Conservation (phyloP, 163 green algal species). For the Scenedesmus sp. region DNA sequence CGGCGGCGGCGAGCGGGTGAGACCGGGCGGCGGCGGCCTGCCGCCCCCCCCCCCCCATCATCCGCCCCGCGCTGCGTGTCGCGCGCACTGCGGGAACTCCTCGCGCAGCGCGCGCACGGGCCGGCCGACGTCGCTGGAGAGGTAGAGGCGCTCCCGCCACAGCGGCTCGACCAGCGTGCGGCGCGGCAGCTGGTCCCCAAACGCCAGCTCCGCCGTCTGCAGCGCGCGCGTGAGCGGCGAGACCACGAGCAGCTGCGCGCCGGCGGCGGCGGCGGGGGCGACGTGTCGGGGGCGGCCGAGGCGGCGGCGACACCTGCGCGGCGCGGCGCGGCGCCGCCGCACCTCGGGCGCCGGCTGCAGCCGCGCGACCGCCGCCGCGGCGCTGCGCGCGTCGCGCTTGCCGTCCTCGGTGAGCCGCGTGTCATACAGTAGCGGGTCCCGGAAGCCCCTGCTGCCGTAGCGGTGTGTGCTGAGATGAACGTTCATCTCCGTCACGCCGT, state of each 20-base stretch:
- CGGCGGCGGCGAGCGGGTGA: too few relatives aligned
- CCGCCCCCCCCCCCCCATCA: too few relatives aligned
- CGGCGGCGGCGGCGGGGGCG: not conserved
- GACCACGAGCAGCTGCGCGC: conserved; percentile 63
- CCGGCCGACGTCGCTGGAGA: conserved; percentile 63
- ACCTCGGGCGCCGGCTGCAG: conserved; percentile 31
- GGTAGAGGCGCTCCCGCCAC: conserved; percentile 67
- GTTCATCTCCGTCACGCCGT: conserved; percentile 77
- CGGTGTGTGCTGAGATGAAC: conserved; percentile 53
- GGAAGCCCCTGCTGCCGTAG: conserved; percentile 48
- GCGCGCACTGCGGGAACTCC: conserved; percentile 52
- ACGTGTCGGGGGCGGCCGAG: too few relatives aligned
- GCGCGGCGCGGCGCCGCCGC: too few relatives aligned
- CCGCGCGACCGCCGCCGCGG: conserved; percentile 1
- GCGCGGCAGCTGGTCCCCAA: conserved; percentile 41
- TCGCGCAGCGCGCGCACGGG: conserved; percentile 41
- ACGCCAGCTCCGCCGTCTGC: conserved; percentile 66
- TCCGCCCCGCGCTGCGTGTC: too few relatives aligned
- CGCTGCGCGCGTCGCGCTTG: not conserved
- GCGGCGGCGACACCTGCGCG: too few relatives aligned
- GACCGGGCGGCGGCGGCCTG: too few relatives aligned
- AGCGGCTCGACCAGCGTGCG: conserved; percentile 57
- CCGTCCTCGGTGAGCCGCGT: conserved; percentile 42
- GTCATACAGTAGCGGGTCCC: conserved; percentile 54
- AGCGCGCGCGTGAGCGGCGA: conserved; percentile 69